Percentiles rank a stretch among this genome's conserved stretches.
These are phyloP conservation scores for Tulasnella sp. DNA, from an alignment of 768 basidiomycete species.

Conservation along the genomic window DNA sequence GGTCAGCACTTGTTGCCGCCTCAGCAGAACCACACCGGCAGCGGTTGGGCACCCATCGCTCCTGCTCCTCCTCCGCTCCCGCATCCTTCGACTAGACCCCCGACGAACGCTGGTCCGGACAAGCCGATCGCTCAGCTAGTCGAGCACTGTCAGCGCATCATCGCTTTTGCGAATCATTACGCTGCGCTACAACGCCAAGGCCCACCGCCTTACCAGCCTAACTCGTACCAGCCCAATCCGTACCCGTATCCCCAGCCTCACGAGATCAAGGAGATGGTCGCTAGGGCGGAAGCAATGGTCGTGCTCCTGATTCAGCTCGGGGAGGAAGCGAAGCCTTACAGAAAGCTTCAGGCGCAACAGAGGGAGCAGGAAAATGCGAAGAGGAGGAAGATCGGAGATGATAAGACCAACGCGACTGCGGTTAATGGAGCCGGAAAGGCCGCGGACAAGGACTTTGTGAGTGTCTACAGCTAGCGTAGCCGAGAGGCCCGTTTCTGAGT, in stretches of 20 bases:
- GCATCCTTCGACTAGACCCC: neutral
- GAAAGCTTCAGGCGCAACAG: neutral
- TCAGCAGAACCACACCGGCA: neutral
- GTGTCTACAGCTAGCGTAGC: neutral
- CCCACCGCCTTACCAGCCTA: neutral
- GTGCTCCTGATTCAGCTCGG: neutral
- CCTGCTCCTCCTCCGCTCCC: neutral
- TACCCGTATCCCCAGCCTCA: neutral
- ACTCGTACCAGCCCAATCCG: neutral
- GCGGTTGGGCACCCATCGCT: neutral
- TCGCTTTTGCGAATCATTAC: conserved; percentile 10
- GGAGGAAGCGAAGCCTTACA: neutral
- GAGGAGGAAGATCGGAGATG: neutral
- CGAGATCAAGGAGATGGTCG: conserved; percentile 6
- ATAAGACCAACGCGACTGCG: neutral
- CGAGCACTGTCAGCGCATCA: conserved; percentile 8
- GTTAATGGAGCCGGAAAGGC: neutral
- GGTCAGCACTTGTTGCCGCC: neutral
- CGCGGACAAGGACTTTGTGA: neutral
- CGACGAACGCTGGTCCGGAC: neutral
- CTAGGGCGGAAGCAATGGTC: conserved; percentile 1
- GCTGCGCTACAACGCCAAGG: neutral
- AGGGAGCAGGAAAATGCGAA: neutral
- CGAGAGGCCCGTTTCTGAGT: neutral
- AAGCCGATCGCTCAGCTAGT: conserved; percentile 10